Percentiles rank a stretch among this genome's conserved stretches.
These are phyloP conservation scores for Eucalyptus lansdowneana DNA, from an alignment of 345 rosid species.

Conservation along the genomic window DNA sequence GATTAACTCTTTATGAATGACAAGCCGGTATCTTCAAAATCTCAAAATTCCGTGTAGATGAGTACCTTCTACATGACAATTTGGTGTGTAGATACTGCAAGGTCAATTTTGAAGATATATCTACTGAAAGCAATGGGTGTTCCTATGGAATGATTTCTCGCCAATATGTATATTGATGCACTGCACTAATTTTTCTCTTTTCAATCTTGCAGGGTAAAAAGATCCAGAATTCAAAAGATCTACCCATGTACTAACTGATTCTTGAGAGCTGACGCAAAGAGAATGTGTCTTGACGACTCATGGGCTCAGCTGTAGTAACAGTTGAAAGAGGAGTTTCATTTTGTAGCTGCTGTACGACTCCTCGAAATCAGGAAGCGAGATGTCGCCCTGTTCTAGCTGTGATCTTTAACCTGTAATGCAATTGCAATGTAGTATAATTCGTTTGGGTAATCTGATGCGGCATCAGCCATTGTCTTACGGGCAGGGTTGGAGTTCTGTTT, in stretches of 20 bases:
- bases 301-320: background rate
- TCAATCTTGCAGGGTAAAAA: background rate
- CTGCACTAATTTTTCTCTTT: background rate
- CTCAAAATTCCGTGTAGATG: background rate
- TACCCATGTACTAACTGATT: background rate
- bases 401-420: background rate
- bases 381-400: background rate
- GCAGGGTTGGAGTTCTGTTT: no score
- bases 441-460: background rate
- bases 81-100: background rate
- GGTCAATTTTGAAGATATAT: background rate
- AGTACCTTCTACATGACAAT: background rate
- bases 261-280: background rate
- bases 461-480: background rate
- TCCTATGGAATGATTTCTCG: background rate
- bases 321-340: background rate
- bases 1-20: background rate
- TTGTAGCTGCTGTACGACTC: background rate
- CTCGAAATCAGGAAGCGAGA: background rate
- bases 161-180: background rate
- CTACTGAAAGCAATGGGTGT: background rate
- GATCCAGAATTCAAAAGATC: background rate
- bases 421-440: background rate
- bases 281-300: background rate
- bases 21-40: background rate